Base-by-base conservation (phyloP, 2,329 filamentous ascomycete genomes). In the Ceratocystis destructans region DNA sequence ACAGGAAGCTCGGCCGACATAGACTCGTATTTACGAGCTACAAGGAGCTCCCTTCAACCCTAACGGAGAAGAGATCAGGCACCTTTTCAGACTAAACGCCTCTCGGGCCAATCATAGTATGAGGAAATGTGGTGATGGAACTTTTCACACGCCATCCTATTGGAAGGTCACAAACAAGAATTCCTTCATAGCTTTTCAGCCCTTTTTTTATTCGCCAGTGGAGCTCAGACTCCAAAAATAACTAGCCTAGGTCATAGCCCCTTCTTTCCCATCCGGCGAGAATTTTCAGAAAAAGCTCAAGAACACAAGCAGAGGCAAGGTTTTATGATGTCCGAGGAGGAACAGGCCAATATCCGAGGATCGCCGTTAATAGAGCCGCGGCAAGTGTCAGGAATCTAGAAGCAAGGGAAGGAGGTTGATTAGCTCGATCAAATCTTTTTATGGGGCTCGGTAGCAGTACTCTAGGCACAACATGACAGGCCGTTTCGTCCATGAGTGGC, bases 1-100 rank as follows among this genome's bases (percentile, higher is more conserved):
- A 59, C 55, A 33, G 37, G 12, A 33, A 6, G 3, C 53, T 67
- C 66, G 66, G 66, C 66, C 66, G 66, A 67, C 33, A 5, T 12
- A 25, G 12, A 4, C 37, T 67, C 66, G 66, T 67, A 67, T 64
- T 64, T 67, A 64, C 66, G 66, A 67, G 3, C 10, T 5, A 20
- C 10, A 4, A 10, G 28, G 25, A 25, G 25, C n/a, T 37, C 15
- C 1, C 17, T n/a, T 8, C 20, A 53, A 28, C 48, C 48, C 48
- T 53, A 12, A 53, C 1, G 48, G 8, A 15, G 8, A 28, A 10
- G 10, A 12, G 1, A 53, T 5, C 10, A 15, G 48, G 48, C 3
- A 22, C 48, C 20, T 25, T 50, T 25, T 12, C 3, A 5, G 1
- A 53, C 20, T 28, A 25, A 25, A 48, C 46, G 22, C 22, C 4